A percentile compares a stretch with the other conserved stretches of the same genome.
Evolutionary conservation across 345 rosid genomes (phyloP).

Genomic region (Eucalyptus melliodora): DNA sequence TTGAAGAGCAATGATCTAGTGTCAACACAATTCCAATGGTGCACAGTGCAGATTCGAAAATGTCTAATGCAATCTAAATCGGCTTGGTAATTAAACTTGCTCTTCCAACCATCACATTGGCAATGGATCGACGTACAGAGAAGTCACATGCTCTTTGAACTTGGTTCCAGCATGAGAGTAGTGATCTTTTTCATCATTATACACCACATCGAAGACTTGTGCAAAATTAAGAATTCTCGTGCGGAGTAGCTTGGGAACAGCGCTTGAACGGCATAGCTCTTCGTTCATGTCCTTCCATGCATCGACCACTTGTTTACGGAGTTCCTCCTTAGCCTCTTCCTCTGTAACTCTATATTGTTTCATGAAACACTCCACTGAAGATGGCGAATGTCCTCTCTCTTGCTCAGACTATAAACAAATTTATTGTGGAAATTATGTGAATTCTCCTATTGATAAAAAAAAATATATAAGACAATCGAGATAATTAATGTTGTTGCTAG

Average conservation of each 20-base stretch:
- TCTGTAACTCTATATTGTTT: neutral
- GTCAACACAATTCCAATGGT: neutral
- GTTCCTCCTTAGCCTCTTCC: neutral
- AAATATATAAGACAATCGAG: neutral
- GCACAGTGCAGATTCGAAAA: neutral
- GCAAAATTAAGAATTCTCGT: neutral
- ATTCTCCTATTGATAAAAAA: neutral
- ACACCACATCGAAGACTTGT: constrained; percentile 1
- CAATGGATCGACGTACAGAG: neutral
- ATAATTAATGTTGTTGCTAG: neutral
- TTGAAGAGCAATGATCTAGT: neutral
- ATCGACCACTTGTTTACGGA: neutral
- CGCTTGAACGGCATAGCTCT: neutral
- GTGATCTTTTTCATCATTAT: constrained; percentile 5
- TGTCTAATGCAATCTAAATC: neutral
- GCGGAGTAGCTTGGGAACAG: neutral
- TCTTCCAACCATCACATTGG: neutral
- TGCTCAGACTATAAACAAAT: neutral
- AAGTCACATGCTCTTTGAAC: neutral
- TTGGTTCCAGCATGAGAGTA: neutral
- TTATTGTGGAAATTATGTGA: neutral
- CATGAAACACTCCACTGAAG: neutral
- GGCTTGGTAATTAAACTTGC: neutral
- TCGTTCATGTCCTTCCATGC: constrained; percentile 15
- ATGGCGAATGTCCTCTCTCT: neutral